phyloP scores from a whole-genome alignment of 805 yeast species.

The Suhomyces xylopsoci region DNA sequence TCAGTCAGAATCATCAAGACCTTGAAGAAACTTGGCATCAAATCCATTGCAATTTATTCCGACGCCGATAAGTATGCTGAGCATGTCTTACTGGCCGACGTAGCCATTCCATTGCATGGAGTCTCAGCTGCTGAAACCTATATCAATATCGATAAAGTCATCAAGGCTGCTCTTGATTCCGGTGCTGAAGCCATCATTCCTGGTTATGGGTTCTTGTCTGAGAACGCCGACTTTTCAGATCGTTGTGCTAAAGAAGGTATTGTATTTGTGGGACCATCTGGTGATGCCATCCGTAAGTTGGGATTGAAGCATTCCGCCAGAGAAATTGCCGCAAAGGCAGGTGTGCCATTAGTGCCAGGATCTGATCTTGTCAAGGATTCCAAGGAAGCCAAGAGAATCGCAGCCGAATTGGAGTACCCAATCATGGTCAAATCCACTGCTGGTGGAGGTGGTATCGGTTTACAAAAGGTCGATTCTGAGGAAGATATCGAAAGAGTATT shows the following conservation, averaged over 20 bases:
- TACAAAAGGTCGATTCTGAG: slow-evolving; percentile 85
- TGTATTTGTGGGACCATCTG: slow-evolving; percentile 94
- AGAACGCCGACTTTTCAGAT: slow-evolving; percentile 94
- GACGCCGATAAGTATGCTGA: slow-evolving; percentile 86
- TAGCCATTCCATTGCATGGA: slow-evolving; percentile 76
- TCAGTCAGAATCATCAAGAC: slow-evolving; percentile 94
- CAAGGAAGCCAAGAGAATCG: slow-evolving; percentile 72
- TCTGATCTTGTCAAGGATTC: slow-evolving; percentile 74
- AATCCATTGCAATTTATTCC: slow-evolving; percentile 84
- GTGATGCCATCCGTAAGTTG: slow-evolving; percentile 83
- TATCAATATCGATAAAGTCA: slow-evolving; percentile 77
- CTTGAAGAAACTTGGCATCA: slow-evolving; percentile 72
- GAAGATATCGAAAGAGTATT: slow-evolving; percentile 81
- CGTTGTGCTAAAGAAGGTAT: slow-evolving; percentile 79
- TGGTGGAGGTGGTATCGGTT: slow-evolving; percentile 99
- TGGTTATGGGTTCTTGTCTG: slow-evolving; percentile 95
- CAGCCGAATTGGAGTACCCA: slow-evolving; percentile 76
- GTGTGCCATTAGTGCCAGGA: slow-evolving; percentile 97
- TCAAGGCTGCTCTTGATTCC: slow-evolving; percentile 78
- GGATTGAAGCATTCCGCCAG: slow-evolving; percentile 97
- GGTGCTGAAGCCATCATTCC: slow-evolving; percentile 96
- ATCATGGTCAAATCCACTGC: slow-evolving; percentile 97
- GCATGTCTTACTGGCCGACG: slow-evolving; percentile 83
- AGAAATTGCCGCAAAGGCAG: slow-evolving; percentile 86
- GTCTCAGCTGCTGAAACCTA: slow-evolving; percentile 88